Conservation (phyloP, 371 early-diverging fungal species). For the Saksenaea oblongispora region DNA sequence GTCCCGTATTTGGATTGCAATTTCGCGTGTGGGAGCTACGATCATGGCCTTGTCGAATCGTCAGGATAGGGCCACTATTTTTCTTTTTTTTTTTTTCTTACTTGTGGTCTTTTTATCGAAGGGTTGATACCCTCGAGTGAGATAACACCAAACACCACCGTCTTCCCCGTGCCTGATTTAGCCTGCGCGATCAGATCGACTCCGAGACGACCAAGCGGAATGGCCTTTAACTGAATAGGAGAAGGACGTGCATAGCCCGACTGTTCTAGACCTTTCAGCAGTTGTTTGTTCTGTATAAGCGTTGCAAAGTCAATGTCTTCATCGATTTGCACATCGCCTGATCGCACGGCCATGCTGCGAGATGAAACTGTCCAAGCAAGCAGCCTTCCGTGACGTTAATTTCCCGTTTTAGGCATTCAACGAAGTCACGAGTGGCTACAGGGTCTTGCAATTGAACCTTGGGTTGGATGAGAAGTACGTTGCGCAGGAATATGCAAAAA, state of each 20-base stretch:
- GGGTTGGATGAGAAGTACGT: too few species aligned
- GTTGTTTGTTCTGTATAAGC: constrained; percentile 45
- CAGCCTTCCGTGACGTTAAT: not conserved
- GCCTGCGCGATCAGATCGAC: constrained; percentile 91
- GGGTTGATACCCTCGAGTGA: constrained; percentile 76
- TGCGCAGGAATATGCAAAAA: too few species aligned
- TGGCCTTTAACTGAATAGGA: constrained; percentile 89
- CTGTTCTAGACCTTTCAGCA: constrained; percentile 54
- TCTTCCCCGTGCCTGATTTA: constrained; percentile 97
- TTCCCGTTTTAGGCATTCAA: not conserved
- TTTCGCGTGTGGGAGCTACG: constrained; percentile 90
- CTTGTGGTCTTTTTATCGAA: constrained; percentile 25
- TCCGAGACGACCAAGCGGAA: constrained; percentile 78
- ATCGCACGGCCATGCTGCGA: constrained; percentile 21
- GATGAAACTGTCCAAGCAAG: not conserved
- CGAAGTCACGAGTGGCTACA: too few species aligned
- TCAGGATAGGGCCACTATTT: not conserved
- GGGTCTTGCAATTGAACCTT: too few species aligned
- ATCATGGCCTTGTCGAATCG: constrained; percentile 73
- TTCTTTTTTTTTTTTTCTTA: constrained; percentile 5
- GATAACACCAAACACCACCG: constrained; percentile 93
- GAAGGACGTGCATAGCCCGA: constrained; percentile 73
- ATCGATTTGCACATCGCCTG: constrained; percentile 60
- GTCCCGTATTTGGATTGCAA: constrained; percentile 87
- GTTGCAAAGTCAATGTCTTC: constrained; percentile 62